Evolutionary conservation across 768 basidiomycete genomes (phyloP), one percentile per base, ranked within the genome.

Genomic region (Rhodosporidiobolus odoratus): DNA sequence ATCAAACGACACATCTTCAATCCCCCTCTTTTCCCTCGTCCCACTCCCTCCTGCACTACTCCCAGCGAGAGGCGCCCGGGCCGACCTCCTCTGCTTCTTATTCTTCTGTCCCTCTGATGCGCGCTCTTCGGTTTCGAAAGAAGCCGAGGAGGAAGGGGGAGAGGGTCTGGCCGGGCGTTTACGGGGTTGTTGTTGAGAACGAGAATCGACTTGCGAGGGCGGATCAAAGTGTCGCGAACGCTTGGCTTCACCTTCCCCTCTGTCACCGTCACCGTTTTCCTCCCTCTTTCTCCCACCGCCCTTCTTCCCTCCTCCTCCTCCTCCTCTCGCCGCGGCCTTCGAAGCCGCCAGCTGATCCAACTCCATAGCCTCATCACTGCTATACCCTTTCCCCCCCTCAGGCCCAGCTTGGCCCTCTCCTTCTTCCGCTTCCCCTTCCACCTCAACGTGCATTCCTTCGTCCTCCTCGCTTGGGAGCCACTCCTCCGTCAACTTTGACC

Each of bases 1-100:
- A 23, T 65, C 64, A 47, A 65, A 56, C 3, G 43, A 47, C 25
- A 65, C 64, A 30, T 71, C 61, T 2, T 64, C 61, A 52, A 72
- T 56, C 7, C 35, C 38, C 16, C 66, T 37, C 64, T 73, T 68
- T 53, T 62, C 63, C 43, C 62, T 40, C n/a, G 4, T 34, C 5
- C 30, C 47, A 21, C 56, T 56, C 2, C 4, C 21, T 10, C 57
- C 67, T 8, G 10, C 7, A 9, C 9, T 10, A 8, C 15, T 7
- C 23, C 47, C 67, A 12, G n/a, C n/a, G n/a, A n/a, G n/a, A n/a
- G n/a, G n/a, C n/a, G n/a, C n/a, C n/a, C n/a, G n/a, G n/a, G n/a
- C n/a, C n/a, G n/a, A n/a, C n/a, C n/a, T n/a, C n/a, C 15, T 25
- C 34, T 27, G 37, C 4, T 47, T 32, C 25, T 53, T 21, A 43